Evolutionary conservation across 768 basidiomycete species (phyloP), one percentile per base, ranked within the genome.

Genomic region (Boletus rufocinnamomeus): DNA sequence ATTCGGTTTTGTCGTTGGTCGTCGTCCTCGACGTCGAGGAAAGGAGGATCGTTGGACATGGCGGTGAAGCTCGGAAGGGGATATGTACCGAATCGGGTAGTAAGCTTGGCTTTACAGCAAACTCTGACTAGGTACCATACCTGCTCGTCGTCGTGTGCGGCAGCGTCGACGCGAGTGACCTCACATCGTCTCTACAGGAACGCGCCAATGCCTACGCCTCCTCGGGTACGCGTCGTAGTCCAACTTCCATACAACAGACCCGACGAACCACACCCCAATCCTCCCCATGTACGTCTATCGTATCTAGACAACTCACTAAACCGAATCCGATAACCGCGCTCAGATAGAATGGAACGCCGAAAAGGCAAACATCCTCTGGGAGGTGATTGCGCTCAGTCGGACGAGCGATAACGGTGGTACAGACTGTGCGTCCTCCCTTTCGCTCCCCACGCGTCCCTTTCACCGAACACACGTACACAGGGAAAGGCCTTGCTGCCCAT

Each of bases 281-380:
- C 89, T 52, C 84, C 86, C 45, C 79, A 77, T 70, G 91, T 91
- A 71, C 69, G 84, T 80, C 46, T 46, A 10, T 19, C 32, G 53
- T 37, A 37, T 19, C 51, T 27, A 21, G 55, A 50, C 49, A 46
- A n/a, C 38, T 21, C 54, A 32, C 44, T 44, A 45, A 64, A 57
- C 49, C 61, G 41, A 49, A 50, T 55, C 43, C 10, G 55, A 58
- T 61, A 53, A 59, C 57, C 55, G 19, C 28, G 38, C 51, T 37
- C 66, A 93, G 91, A 87, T 94, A 71, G 87, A 89, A 77, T 94
- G 92, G 92, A 90, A 82, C 44, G 63, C 82, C 9, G 89, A 93
- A 57, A 94, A 93, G 71, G 92, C 93, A 46, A 87, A 87, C 60
- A 83, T 91, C 7, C 77, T 94, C 9, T 94, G 92, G 92, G 90